Percentiles rank a stretch among this genome's conserved stretches.
phyloP scores from a whole-genome alignment of 2,329 filamentous ascomycete species.

The Daldinia sp. region DNA sequence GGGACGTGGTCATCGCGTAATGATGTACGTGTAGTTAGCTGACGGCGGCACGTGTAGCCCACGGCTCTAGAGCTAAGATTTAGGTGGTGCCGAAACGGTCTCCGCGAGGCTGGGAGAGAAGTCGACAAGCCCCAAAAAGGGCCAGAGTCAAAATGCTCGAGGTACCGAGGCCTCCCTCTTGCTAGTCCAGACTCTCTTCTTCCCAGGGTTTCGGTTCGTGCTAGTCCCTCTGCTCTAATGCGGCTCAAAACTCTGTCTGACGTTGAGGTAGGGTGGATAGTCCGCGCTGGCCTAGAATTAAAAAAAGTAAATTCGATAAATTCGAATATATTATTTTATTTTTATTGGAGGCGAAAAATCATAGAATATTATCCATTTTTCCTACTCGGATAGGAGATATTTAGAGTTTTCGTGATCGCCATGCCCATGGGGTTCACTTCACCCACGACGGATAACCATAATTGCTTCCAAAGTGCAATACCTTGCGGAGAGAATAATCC shows the following conservation, averaged over 20 bases:
- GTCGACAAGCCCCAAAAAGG: background rate
- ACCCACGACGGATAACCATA: background rate
- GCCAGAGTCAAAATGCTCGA: background rate
- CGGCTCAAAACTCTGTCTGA: constrained; percentile 27
- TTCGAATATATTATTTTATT: constrained; percentile 3
- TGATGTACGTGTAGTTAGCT: constrained; percentile 32
- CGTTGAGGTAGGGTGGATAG: background rate
- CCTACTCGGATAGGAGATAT: background rate
- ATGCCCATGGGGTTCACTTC: constrained; percentile 9
- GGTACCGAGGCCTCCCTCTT: too few species aligned
- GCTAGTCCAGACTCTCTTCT: too few species aligned
- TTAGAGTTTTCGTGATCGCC: constrained; percentile 10
- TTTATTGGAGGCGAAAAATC: background rate
- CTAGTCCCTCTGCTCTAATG: constrained; percentile 11
- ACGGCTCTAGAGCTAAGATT: constrained; percentile 5
- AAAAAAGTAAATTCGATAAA: constrained; percentile 26
- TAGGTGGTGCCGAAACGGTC: constrained; percentile 13
- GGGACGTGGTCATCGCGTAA: constrained; percentile 23
- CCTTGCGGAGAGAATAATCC: background rate
- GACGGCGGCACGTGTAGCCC: constrained; percentile 15
- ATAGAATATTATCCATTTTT: background rate
- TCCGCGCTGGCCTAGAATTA: background rate
- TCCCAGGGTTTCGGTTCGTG: constrained; percentile 28
- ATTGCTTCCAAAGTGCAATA: background rate
- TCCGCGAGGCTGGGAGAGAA: constrained; percentile 11